Conservation (phyloP, 129 eudicot genomes). For the Calendula officinalis region DNA sequence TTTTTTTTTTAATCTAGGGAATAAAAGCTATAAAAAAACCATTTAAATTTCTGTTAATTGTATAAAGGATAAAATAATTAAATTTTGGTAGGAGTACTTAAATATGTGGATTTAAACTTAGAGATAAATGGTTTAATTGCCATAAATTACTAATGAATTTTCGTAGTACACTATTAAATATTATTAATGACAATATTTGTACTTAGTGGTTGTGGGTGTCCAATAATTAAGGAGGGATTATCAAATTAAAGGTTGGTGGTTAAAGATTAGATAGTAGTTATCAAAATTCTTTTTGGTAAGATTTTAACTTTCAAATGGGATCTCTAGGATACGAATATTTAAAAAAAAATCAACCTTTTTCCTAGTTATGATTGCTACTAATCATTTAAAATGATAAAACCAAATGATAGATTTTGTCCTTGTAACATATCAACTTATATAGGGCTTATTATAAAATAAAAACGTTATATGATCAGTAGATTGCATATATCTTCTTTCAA, state of each 20-base stretch:
- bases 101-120: constrained; percentile 1
- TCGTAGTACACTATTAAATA: constrained; percentile 8
- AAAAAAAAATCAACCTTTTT: constrained; percentile 5
- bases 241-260: constrained; percentile 21
- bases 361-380: not conserved
- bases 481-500: no score
- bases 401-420: no score
- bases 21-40: no score
- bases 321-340: constrained; percentile 11
- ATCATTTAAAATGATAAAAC: not conserved
- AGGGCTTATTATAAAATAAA: no score
- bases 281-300: constrained; percentile 16
- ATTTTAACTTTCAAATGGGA: constrained; percentile 19
- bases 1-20: no score
- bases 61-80: not conserved
- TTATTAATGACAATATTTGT: not conserved
- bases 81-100: constrained; percentile 5
- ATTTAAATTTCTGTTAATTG: no score
- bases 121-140: not conserved
- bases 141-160: constrained; percentile 12
- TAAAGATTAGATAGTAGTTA: constrained; percentile 22
- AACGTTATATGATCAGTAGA: no score
- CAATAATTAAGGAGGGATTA: constrained; percentile 19
- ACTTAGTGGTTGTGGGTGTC: constrained; percentile 16
- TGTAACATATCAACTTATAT: no score